phyloP scores from a whole-genome alignment of 495 filamentous ascomycete genomes.

The Neurospora hispaniola region DNA sequence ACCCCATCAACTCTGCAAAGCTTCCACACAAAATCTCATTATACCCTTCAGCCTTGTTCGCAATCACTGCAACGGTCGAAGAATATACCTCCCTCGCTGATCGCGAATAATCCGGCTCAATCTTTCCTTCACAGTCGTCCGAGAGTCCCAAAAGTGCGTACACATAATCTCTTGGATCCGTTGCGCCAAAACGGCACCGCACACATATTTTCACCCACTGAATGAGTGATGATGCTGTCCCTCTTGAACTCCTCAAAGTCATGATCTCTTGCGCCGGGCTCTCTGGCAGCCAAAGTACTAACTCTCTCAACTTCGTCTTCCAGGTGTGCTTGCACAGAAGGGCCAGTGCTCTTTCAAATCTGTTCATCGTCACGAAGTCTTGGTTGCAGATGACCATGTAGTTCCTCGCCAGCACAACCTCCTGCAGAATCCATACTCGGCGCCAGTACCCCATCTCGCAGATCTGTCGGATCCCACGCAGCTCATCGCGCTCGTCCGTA shows the following conservation, averaged over 20 bases:
- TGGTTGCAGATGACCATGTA: neutral
- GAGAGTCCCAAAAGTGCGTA: neutral
- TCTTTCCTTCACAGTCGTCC: neutral
- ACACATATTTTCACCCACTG: neutral
- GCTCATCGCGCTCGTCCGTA: neutral
- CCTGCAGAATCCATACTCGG: neutral
- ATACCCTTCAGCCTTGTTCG: too few species aligned
- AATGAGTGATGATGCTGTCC: neutral
- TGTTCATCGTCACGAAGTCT: neutral
- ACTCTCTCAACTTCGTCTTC: neutral
- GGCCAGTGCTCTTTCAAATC: neutral
- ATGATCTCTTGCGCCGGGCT: neutral
- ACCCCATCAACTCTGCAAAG: neutral
- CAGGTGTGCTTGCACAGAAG: neutral
- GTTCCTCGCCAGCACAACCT: neutral
- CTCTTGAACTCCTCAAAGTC: neutral
- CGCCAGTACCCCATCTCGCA: neutral
- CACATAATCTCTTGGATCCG: neutral
- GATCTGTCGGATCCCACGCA: accelerated
- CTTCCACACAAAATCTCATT: neutral
- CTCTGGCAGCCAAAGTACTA: neutral
- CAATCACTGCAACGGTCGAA: neutral
- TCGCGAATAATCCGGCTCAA: neutral
- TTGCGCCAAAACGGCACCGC: neutral
- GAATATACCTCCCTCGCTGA: neutral